Base-by-base conservation (phyloP, 208 protist genomes). In the Leishmania tarentolae region DNA sequence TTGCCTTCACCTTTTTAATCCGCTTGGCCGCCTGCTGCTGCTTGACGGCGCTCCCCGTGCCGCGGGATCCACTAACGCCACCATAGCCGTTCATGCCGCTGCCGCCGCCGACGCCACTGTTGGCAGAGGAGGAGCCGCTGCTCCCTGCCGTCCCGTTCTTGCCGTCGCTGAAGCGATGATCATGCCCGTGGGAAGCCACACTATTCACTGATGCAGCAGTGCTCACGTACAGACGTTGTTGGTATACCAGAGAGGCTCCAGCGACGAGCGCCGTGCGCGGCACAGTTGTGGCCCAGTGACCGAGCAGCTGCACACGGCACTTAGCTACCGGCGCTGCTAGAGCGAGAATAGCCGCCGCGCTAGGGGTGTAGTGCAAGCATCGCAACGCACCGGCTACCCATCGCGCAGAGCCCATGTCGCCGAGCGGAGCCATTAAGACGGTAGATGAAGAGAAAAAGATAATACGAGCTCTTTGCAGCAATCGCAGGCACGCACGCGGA, bases 11-110 rank as follows among this genome's bases (percentile, higher is more conserved):
- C 53, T 83, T 87, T 61, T 69, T 80, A 9, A 7, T 69, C 65
- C 69, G 56, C 72, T 78, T 79, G 70, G 40, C 65, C 72, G 57
- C 65, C 65, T 74, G 71, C 76, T 50, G 76, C 76, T 76, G 50
- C 73, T 53, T 73, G 47, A 35, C 9, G 57, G 37, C 24, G 35
- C 72, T 21, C 4, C 61, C 53, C 65, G 46, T 53, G 74, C 59
- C 52, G 28, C 44, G 76, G 15, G 52, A 24, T 40, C 35, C 53
- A 24, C 42, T 35, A 28, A 40, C 53, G 75, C 77, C 66, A 37
- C 76, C 70, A 57, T 3, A 65, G 74, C 35, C 21, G 42, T 35
- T 31, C 40, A 42, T 74, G 21, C 63, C 37, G 35, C 44, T 56
- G 61, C 47, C 66, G 57, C 76, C 28, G 57, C 68, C 47, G 17